Base-by-base conservation (phyloP, 1,284 basidiomycete genomes). In the Coriolopsis trogii region DNA sequence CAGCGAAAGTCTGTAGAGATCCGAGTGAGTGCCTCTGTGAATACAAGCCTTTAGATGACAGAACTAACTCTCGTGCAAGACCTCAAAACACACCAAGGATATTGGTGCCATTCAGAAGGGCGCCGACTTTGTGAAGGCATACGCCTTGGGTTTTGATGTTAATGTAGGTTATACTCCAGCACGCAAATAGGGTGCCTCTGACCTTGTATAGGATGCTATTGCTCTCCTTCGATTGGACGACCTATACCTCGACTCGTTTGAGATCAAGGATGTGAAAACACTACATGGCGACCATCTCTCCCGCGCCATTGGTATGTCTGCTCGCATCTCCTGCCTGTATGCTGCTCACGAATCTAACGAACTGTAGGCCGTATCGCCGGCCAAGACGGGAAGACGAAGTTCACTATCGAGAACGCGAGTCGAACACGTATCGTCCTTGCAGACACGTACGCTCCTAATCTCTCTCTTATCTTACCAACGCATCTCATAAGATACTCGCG, bases 191-290 rank as follows among this genome's bases (percentile, higher is more conserved):
- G 25, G 56, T 31, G 33, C 47, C 3, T 25, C 56, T 58, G 4
- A 60, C 37, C 47, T 37, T 33, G 12, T 9, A 0, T 63, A 99
- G 91, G 96, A 99, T 65, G 89, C 96, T 1, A 91, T 99, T 59
- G 97, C 96, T 2, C 85, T 99, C 8, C 81, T 99, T 25, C 85
- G 96, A 57, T 74, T 99, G 64, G 96, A 99, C 67, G 97, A 99
- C 69, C 81, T 99, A 13, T 99, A 98, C 71, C 87, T 99, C 37
- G 96, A 98, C 68, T 95, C 95, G 0, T 98, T 98, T 63, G 94
- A 99, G 73, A 95, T 99, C 73, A 99, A 98, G 71, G 96, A 99
- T 64, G 95, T 99, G 52, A 99, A 99, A 75, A 97, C 94, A 0
- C 79, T 99, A 3, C 95, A 98, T 58, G 96, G 96, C 2, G 97